phyloP scores from a whole-genome alignment of 768 basidiomycete species.

The Suillus luteus region DNA sequence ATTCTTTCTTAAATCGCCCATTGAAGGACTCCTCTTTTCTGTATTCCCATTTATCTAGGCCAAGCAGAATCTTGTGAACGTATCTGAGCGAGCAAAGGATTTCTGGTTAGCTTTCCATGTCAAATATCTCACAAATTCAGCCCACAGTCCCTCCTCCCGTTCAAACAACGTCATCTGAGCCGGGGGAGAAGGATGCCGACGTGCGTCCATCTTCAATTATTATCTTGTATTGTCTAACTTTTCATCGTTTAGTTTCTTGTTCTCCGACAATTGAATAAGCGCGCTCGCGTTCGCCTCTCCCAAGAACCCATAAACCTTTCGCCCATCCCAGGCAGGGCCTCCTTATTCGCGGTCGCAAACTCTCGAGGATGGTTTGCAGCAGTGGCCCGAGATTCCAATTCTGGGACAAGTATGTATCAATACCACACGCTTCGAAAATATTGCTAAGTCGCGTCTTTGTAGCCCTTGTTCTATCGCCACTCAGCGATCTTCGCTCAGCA shows the following conservation, averaged over 20 bases:
- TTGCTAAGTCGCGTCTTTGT: neutral
- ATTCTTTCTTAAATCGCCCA: neutral
- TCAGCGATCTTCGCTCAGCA: conserved; percentile 59
- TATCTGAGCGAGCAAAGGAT: neutral
- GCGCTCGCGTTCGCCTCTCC: conserved; percentile 65
- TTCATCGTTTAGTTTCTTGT: conserved; percentile 37
- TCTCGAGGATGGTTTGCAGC: conserved; percentile 73
- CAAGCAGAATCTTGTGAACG: neutral
- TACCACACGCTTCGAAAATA: conserved; percentile 3
- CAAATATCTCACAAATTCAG: conserved; percentile 36
- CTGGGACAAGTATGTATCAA: conserved; percentile 39
- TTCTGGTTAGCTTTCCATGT: conserved; percentile 22
- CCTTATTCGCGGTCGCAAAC: conserved; percentile 61
- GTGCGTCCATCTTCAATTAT: conserved; percentile 20
- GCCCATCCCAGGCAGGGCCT: conserved; percentile 44
- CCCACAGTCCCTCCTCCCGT: conserved; percentile 24
- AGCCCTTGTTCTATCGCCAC: conserved; percentile 66
- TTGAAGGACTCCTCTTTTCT: neutral
- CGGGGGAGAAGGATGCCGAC: conserved; percentile 34
- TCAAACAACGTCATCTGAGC: conserved; percentile 26
- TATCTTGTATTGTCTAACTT: conserved; percentile 13
- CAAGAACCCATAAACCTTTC: conserved; percentile 47
- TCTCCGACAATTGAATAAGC: conserved; percentile 53
- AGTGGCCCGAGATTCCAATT: conserved; percentile 39
- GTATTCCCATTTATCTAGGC: neutral